Conservation (phyloP, 2,329 filamentous ascomycete species). For the Pyricularia grisea region DNA sequence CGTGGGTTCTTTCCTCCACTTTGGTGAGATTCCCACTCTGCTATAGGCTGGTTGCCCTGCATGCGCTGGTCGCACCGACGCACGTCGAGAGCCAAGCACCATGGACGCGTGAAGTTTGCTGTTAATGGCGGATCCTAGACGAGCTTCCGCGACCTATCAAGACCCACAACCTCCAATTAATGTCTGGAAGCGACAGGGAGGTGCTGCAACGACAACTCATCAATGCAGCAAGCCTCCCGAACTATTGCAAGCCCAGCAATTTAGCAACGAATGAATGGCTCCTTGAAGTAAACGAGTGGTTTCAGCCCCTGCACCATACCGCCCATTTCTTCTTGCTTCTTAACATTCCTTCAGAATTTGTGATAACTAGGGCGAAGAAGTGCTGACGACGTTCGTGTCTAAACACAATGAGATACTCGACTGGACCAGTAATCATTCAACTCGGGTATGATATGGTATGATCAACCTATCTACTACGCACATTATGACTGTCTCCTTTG, state of each 20-base stretch:
- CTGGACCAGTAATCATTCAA: not conserved
- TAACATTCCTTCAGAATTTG: not conserved
- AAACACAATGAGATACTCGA: not conserved
- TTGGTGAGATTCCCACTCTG: constrained; percentile 18
- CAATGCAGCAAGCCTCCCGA: constrained; percentile 21
- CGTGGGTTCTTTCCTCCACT: constrained; percentile 5
- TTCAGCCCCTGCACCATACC: not conserved
- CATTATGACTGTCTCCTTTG: no score
- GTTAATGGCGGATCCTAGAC: constrained; percentile 23
- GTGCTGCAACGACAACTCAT: constrained; percentile 26
- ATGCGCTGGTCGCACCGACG: constrained; percentile 21
- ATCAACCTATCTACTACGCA: no score
- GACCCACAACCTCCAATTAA: not conserved
- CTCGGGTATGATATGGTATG: no score
- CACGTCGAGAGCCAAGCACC: constrained; percentile 6
- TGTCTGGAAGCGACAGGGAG: not conserved
- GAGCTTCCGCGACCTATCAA: constrained; percentile 31
- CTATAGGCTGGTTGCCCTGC: constrained; percentile 23
- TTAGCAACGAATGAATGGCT: not conserved
- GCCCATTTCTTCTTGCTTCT: not conserved
- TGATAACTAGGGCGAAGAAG: not conserved
- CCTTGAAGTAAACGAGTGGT: not conserved
- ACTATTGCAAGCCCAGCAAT: not conserved
- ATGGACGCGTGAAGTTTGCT: not conserved
- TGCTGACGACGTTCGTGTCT: not conserved